These are phyloP conservation scores for Talaromyces rugulosus DNA, from an alignment of 2,329 filamentous ascomycete genomes.

Conservation along the genomic window DNA sequence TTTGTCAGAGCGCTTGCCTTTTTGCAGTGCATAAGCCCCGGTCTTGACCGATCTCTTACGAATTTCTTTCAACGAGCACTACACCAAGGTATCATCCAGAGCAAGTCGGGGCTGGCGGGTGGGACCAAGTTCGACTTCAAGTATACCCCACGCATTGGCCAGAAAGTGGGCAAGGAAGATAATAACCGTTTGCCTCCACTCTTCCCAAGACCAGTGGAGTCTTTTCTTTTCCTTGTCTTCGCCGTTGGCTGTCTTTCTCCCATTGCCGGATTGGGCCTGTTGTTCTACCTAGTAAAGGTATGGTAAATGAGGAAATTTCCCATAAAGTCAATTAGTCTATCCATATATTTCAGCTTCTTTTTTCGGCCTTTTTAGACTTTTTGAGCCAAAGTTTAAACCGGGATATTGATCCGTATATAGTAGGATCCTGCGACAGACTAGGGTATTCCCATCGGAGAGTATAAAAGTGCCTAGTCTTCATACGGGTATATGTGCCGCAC, in stretches of 20 bases:
- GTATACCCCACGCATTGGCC: constrained; percentile 22
- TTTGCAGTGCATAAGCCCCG: constrained; percentile 22
- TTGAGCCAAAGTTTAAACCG: no score
- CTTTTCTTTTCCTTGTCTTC: background rate
- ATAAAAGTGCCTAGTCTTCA: no score
- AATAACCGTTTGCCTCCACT: background rate
- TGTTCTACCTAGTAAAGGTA: background rate
- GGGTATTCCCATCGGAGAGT: no score
- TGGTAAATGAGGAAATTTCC: no score
- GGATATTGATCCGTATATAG: no score
- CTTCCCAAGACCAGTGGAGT: background rate
- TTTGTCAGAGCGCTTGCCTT: constrained; percentile 24
- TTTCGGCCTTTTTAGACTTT: no score
- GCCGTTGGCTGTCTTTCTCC: no score
- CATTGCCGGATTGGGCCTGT: background rate
- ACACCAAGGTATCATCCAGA: constrained; percentile 26
- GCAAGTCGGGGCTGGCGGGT: constrained; percentile 20
- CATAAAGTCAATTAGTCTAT: no score
- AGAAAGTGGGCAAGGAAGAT: background rate
- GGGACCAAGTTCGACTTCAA: constrained; percentile 31
- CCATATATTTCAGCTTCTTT: no score
- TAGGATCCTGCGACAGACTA: no score
- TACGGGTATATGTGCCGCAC: no score
- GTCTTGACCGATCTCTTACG: constrained; percentile 21
- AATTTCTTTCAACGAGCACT: constrained; percentile 16